These are phyloP conservation scores for Sarocladium strictum DNA, from an alignment of 2,329 filamentous ascomycete genomes.

Conservation along the genomic window DNA sequence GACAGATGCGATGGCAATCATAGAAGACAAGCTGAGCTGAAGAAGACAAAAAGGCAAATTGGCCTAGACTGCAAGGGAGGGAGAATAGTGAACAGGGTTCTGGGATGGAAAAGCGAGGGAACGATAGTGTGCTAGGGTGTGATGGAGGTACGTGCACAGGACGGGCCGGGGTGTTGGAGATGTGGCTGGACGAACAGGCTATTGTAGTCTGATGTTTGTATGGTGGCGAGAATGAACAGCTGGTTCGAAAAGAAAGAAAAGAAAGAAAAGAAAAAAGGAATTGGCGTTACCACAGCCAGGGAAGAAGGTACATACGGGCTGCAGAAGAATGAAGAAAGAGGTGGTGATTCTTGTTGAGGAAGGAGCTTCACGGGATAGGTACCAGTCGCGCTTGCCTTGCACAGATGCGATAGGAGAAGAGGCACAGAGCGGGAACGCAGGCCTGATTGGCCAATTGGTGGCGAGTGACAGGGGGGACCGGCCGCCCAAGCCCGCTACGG, in stretches of 20 bases:
- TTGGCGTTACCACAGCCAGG: too few relatives aligned
- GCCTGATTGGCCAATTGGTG: slow-evolving; percentile 1
- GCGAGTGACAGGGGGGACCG: background rate
- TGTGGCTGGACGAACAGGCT: background rate
- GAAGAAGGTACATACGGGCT: too few relatives aligned
- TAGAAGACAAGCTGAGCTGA: background rate
- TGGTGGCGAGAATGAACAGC: too few relatives aligned
- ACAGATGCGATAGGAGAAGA: background rate
- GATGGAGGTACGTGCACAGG: background rate
- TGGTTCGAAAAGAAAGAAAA: too few relatives aligned
- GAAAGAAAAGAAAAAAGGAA: too few relatives aligned
- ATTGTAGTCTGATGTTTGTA: background rate
- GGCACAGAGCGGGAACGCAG: background rate
- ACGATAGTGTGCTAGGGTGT: background rate
- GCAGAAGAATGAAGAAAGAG: too few relatives aligned
- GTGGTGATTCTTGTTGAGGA: background rate
- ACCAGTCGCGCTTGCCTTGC: background rate
- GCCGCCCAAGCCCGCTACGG: background rate
- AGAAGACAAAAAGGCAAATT: background rate
- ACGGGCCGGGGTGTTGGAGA: background rate
- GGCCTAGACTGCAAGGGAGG: slow-evolving; percentile 4
- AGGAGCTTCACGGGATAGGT: background rate
- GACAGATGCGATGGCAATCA: background rate
- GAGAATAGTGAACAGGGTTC: background rate
- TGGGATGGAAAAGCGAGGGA: background rate